phyloP scores from a whole-genome alignment of 441 rosid species.

The Corymbia calophylla region DNA sequence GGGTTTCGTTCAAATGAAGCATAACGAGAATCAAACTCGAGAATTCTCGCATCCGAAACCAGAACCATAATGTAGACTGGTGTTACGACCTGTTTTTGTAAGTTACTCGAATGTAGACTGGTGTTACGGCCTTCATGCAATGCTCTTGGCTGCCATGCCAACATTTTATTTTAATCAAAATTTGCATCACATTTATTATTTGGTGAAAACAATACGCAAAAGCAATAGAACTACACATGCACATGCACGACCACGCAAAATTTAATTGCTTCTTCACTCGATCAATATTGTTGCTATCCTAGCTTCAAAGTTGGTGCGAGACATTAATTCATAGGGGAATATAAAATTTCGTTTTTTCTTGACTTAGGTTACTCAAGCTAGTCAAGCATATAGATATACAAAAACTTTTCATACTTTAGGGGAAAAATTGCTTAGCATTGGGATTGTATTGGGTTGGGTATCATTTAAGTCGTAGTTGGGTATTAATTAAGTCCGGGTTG shows the following conservation, averaged over 20 bases:
- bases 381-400: fast-evolving
- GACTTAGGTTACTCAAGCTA: background rate
- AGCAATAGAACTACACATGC: background rate
- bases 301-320: background rate
- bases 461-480: fast-evolving
- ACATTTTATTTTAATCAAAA: background rate
- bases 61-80: background rate
- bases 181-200: background rate
- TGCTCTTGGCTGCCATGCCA: background rate
- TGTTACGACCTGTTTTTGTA: background rate
- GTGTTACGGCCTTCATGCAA: background rate
- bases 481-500: background rate
- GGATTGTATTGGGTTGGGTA: fast-evolving
- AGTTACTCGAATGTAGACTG: background rate
- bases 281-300: background rate
- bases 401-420: background rate
- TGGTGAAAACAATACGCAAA: background rate
- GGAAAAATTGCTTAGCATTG: too few relatives aligned
- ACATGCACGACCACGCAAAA: background rate
- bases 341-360: background rate
- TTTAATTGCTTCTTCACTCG: background rate
- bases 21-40: background rate
- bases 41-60: background rate
- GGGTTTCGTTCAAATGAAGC: background rate
- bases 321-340: background rate